phyloP scores from a whole-genome alignment of 495 filamentous ascomycete genomes.

The Aspergillus funiculosus region DNA sequence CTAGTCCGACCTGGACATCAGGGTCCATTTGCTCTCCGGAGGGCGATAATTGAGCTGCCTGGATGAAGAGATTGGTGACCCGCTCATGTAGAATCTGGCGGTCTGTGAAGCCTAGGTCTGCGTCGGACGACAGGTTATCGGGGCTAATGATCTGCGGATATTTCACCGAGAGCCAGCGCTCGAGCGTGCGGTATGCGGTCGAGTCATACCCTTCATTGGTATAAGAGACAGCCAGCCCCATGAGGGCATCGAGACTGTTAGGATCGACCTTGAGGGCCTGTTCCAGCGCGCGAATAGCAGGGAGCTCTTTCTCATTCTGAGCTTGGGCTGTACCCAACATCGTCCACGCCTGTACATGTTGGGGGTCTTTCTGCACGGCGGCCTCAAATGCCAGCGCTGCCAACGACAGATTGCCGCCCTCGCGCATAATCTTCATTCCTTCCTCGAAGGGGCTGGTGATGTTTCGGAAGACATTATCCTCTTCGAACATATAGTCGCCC shows the following conservation, averaged over 20 bases:
- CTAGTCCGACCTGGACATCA: slow-evolving; percentile 94
- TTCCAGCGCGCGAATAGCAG: slow-evolving; percentile 95
- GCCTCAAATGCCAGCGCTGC: slow-evolving; percentile 97
- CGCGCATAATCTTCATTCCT: slow-evolving; percentile 82
- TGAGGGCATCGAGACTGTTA: slow-evolving; percentile 78
- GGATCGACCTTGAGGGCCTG: slow-evolving; percentile 84
- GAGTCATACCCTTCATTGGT: slow-evolving; percentile 98
- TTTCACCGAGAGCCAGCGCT: slow-evolving; percentile 90
- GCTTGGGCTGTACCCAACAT: slow-evolving; percentile 87
- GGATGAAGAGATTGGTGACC: slow-evolving; percentile 83
- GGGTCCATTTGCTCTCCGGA: slow-evolving; percentile 89
- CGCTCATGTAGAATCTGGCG: slow-evolving; percentile 83
- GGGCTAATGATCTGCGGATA: slow-evolving; percentile 76
- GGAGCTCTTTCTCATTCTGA: slow-evolving; percentile 96
- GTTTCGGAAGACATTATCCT: slow-evolving; percentile 79
- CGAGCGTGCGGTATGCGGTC: slow-evolving; percentile 91
- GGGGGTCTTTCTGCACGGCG: slow-evolving; percentile 80
- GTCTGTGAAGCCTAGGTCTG: slow-evolving; percentile 87
- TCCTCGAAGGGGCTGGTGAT: slow-evolving; percentile 79
- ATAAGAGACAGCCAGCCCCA: slow-evolving; percentile 96
- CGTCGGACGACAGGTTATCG: slow-evolving; percentile 57
- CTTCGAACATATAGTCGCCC: slow-evolving; percentile 90
- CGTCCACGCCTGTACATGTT: slow-evolving; percentile 89
- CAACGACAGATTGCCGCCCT: slow-evolving; percentile 87
- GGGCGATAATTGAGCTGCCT: slow-evolving; percentile 85